Evolutionary conservation across 257 asterid genomes (phyloP), one percentile per base, ranked within the genome.

Genomic region (Solanum pinnatisectum): DNA sequence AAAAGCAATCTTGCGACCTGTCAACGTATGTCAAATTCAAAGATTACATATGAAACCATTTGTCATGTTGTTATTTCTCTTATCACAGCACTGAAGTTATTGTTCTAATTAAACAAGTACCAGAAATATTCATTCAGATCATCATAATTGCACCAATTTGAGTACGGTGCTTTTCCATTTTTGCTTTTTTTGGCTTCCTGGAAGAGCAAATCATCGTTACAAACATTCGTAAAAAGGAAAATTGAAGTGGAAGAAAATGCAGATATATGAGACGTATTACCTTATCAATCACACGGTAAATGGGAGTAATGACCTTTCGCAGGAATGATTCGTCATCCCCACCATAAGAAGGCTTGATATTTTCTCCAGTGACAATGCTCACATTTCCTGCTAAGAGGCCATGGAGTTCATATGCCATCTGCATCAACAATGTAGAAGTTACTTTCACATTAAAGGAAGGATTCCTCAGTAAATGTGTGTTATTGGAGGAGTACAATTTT

Each of bases 341-440:
- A 86, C 99, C 98, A 88, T 96, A 96, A 89, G 99, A 97, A 87
- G 99, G 99, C 91, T 95, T 97, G 91, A 97, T 96, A 88, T 97
- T 97, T 92, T 96, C 99, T 84, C 99, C 99, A 33, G 99, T 97
- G 89, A 96, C 99, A 84, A 97, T 93, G 95, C 99, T 97, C 81
- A 97, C 99, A 90, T 96, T 97, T 92, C 99, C 99, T 90, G 99
- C 99, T 90, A 97, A 90, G 78, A 97, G 99, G 73, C 99, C 99
- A 89, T 97, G 99, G 85, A 97, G 99, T 92, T 97, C 99, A 87
- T 96, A 94, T 65, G 99, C 99, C 99, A 97, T 97, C 99, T 97
- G 93, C 90, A 91, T 30, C 36, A 88, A 87, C 42, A 20, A 56
- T 83, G 37, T 87, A 32, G 86, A 88, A 88, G 32, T 82, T 88